Base-by-base conservation (phyloP, 768 basidiomycete species). In the Tylopilus subfusipes region DNA sequence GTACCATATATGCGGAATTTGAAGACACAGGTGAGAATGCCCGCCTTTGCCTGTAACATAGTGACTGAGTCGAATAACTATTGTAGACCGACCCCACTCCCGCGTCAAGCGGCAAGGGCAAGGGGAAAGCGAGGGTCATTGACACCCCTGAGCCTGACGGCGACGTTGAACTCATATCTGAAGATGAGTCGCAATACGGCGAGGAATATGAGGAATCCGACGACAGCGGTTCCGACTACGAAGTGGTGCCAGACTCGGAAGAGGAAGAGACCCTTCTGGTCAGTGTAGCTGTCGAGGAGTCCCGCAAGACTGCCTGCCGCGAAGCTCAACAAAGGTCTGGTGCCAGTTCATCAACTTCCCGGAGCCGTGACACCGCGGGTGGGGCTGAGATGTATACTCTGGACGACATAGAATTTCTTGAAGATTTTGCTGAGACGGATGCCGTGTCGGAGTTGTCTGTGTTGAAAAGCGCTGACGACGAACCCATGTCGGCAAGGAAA, bases 191-290 rank as follows among this genome's bases (percentile, higher is more conserved):
- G 36, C 76, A 77, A 36, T 76, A 72, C 54, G 70, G 73, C 44
- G 77, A 77, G 40, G 59, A 68, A 21, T 44, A 77, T 25, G 72
- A 75, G 12, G 84, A 86, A 53, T 82, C 79, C 18, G 78, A 78
- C 29, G 78, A 74, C 50, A 70, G 69, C 54, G 83, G 76, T 25
- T 88, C 87, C 38, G 85, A 86, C 52, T 88, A 85, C 58, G 72
- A 79, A 39, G 66, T 70, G 14, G 66, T 60, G 3, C 48, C 70
- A 19, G 74, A 75, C 24, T 75, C 75, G 40, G 73, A 76, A 31
- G 60, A 64, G 31, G 72, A 74, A 18, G 60, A 18, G 16, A 14
- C 54, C 0, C 52, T 82, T 21, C 79, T 88, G 82, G 36, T 90
- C 16, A 70, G 75, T 40, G 77, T 75, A 22, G 88, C 85, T 27